Conservation (phyloP, 2,329 filamentous ascomycete genomes). For the Tolypocladium paradoxum region DNA sequence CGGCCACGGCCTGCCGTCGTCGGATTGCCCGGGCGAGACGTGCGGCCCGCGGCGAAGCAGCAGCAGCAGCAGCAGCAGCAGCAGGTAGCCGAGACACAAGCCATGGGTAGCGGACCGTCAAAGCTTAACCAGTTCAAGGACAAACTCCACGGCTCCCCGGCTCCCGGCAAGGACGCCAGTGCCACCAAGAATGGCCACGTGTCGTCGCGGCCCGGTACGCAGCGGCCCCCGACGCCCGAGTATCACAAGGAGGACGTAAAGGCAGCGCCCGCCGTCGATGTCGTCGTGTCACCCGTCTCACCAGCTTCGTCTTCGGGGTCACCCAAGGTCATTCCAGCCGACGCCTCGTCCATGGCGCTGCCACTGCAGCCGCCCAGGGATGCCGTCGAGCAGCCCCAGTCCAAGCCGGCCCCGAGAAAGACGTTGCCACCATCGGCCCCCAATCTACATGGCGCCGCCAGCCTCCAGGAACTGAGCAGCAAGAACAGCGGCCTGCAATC, state of each 20-base stretch:
- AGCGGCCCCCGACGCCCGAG: constrained; percentile 37
- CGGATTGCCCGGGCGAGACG: constrained; percentile 18
- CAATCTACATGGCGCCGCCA: constrained; percentile 13
- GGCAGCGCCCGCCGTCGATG: constrained; percentile 20
- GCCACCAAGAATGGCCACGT: neutral
- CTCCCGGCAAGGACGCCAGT: neutral
- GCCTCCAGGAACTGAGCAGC: constrained; percentile 11
- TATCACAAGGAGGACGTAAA: constrained; percentile 33
- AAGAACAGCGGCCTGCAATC: neutral
- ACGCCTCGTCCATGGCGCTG: constrained; percentile 5
- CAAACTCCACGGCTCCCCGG: constrained; percentile 3
- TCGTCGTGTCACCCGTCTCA: constrained; percentile 31
- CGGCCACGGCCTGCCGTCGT: constrained; percentile 8
- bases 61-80: constrained; percentile 3
- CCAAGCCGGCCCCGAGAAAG: constrained; percentile 14
- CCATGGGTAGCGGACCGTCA: constrained; percentile 23
- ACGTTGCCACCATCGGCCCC: constrained; percentile 11
- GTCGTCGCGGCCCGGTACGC: constrained; percentile 10
- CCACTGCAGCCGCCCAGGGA: constrained; percentile 7
- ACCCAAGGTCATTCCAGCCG: constrained; percentile 10
- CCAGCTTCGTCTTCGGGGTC: constrained; percentile 33
- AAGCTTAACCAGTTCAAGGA: constrained; percentile 20
- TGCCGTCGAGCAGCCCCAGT: constrained; percentile 5
- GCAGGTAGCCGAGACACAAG: constrained; percentile 7
- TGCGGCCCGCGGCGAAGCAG: constrained; percentile 11